A percentile compares a stretch with the other conserved stretches of the same genome.
phyloP scores from a whole-genome alignment of 2,329 filamentous ascomycete genomes.

The Ophiostoma montium region DNA sequence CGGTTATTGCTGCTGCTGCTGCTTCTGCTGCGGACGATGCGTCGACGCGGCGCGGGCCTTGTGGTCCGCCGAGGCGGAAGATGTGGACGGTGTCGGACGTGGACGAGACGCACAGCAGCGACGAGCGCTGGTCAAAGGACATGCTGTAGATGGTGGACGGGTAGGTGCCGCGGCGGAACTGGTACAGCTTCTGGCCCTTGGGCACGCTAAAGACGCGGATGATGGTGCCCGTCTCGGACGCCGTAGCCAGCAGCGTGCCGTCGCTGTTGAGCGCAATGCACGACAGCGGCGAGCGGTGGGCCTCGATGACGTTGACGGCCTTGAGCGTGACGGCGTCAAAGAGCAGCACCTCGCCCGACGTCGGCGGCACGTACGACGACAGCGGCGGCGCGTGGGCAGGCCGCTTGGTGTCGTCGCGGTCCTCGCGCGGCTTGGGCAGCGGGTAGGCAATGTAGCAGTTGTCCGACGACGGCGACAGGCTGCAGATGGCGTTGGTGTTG shows the following conservation, averaged over 20 bases:
- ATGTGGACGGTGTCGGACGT: conserved; percentile 95
- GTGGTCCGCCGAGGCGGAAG: conserved; percentile 58
- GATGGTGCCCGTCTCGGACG: conserved; percentile 94
- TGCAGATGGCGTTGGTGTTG: conserved; percentile 82
- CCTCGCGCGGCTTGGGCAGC: conserved; percentile 58
- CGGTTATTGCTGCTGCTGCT: not conserved
- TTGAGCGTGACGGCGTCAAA: conserved; percentile 84
- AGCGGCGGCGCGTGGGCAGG: conserved; percentile 76
- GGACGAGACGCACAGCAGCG: conserved; percentile 86
- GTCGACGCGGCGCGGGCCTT: conserved; percentile 16
- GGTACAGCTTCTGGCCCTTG: conserved; percentile 80
- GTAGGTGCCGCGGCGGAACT: conserved; percentile 91
- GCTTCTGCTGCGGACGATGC: not conserved
- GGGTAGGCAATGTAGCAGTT: conserved; percentile 94
- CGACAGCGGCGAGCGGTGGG: conserved; percentile 80
- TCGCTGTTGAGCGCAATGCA: conserved; percentile 87
- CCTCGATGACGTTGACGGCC: conserved; percentile 88
- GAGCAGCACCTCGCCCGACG: conserved; percentile 81
- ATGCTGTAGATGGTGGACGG: conserved; percentile 95
- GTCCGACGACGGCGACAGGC: conserved; percentile 84
- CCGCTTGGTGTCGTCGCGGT: conserved; percentile 34
- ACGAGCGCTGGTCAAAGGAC: conserved; percentile 94
- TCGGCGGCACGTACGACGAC: conserved; percentile 65
- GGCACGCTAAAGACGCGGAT: conserved; percentile 92
- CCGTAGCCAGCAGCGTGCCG: conserved; percentile 80